phyloP scores from a whole-genome alignment of 2,329 filamentous ascomycete species.

The Mycocentrospora acerina region DNA sequence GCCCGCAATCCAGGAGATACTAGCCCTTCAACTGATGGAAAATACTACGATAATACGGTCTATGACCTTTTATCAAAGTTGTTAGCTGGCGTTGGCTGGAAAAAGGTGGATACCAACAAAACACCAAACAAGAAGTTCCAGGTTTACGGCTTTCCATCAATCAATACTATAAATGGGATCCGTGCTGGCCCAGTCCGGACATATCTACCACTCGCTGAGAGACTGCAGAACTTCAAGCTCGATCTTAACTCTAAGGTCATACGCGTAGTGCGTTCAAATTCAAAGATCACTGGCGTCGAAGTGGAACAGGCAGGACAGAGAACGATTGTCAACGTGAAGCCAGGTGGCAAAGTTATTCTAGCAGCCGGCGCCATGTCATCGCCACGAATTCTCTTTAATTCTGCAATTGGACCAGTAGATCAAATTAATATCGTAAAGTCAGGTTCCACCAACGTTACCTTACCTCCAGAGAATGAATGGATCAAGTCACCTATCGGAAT shows the following conservation, averaged over 20 bases:
- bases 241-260: constrained; percentile 23
- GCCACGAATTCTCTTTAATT: constrained; percentile 27
- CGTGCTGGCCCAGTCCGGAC: constrained; percentile 22
- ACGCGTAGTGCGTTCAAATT: constrained; percentile 14
- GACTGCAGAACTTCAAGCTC: constrained; percentile 23
- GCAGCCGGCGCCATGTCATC: constrained; percentile 26
- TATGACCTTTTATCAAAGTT: constrained; percentile 19
- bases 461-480: constrained; percentile 19
- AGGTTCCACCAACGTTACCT: constrained; percentile 10
- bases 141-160: constrained; percentile 14
- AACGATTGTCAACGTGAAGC: constrained; percentile 18
- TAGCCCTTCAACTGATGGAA: constrained; percentile 17
- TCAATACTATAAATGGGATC: constrained; percentile 13
- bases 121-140: constrained; percentile 22
- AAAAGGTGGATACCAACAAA: constrained; percentile 17
- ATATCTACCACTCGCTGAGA: constrained; percentile 18
- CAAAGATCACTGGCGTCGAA: constrained; percentile 21
- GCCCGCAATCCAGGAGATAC: constrained; percentile 23
- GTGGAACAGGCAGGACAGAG: constrained; percentile 13
- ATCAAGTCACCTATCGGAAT: constrained; percentile 28
- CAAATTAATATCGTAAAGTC: constrained; percentile 24
- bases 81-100: constrained; percentile 17
- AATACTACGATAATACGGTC: constrained; percentile 21
- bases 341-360: constrained; percentile 25
- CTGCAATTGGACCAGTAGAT: constrained; percentile 26